Percentiles rank a stretch among this genome's conserved stretches.
phyloP scores from a whole-genome alignment of 2,329 filamentous ascomycete genomes.

The Pseudogymnoascus sp. region DNA sequence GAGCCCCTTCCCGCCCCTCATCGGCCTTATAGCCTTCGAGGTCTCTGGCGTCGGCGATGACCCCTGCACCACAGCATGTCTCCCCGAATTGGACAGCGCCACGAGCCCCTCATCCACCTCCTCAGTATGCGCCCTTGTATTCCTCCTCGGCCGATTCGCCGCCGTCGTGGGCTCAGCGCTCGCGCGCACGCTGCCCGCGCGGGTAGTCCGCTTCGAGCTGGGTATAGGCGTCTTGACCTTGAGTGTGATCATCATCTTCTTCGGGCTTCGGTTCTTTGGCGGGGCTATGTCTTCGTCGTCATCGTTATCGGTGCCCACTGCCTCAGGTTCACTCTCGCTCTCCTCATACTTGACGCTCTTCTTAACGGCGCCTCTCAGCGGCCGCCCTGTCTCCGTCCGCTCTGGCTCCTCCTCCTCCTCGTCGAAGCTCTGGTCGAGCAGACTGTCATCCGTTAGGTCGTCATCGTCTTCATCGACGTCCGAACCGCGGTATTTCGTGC shows the following conservation, averaged over 20 bases:
- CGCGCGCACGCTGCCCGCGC: conserved; percentile 24
- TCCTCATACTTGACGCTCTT: conserved; percentile 43
- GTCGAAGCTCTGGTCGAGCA: conserved; percentile 41
- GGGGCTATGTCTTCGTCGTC: conserved; percentile 13
- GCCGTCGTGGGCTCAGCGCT: conserved; percentile 22
- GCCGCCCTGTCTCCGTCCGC: conserved; percentile 39
- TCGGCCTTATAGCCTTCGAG: conserved; percentile 27
- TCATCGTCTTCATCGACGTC: conserved; percentile 56
- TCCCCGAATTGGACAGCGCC: conserved; percentile 55
- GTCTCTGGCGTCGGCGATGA: conserved; percentile 50
- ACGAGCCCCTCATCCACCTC: conserved; percentile 50
- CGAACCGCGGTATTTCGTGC: conserved; percentile 47
- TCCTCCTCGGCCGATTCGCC: conserved; percentile 21
- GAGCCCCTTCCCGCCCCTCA: conserved; percentile 25
- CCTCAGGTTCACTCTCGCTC: conserved; percentile 34
- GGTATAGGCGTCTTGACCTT: conserved; percentile 21
- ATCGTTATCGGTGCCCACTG: conserved; percentile 12
- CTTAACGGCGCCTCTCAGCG: conserved; percentile 41
- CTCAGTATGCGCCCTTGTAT: conserved; percentile 30
- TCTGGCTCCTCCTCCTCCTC: conserved; percentile 35
- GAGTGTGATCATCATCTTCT: conserved; percentile 23
- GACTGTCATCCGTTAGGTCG: conserved; percentile 39
- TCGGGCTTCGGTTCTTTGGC: conserved; percentile 1
- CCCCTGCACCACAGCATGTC: conserved; percentile 43
- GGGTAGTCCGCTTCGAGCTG: conserved; percentile 19